Percentiles rank a stretch among this genome's conserved stretches.
phyloP scores from a whole-genome alignment of 768 basidiomycete species.

The Kwoniella botswanensis region DNA sequence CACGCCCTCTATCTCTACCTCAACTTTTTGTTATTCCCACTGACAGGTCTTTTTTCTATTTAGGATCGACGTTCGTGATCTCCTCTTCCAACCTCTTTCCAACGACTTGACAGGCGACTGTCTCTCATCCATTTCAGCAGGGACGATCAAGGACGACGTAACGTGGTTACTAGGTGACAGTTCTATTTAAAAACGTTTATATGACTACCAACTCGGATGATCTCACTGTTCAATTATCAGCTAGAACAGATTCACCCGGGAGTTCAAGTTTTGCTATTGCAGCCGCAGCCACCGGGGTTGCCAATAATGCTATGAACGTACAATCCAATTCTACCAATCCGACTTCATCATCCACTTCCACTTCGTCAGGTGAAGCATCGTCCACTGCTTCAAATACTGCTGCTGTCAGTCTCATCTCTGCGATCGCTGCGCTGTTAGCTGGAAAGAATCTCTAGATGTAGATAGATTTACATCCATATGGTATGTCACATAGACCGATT shows the following conservation, averaged over 20 bases:
- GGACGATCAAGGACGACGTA: slow-evolving; percentile 65
- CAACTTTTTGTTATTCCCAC: slow-evolving; percentile 62
- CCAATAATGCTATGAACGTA: background rate
- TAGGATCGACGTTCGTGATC: slow-evolving; percentile 36
- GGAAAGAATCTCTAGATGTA: background rate
- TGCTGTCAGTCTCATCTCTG: slow-evolving; percentile 7
- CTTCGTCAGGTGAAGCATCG: background rate
- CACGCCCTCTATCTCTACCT: slow-evolving; percentile 62
- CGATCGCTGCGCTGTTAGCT: slow-evolving; percentile 10
- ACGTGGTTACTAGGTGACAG: slow-evolving; percentile 72
- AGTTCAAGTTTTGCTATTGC: background rate
- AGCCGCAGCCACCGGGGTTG: background rate
- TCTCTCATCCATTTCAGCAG: slow-evolving; percentile 71
- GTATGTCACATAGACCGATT: background rate
- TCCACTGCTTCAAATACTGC: background rate
- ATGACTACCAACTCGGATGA: slow-evolving; percentile 43
- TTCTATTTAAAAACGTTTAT: slow-evolving; percentile 48
- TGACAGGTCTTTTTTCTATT: background rate
- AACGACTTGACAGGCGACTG: slow-evolving; percentile 59
- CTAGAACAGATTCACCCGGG: slow-evolving; percentile 31
- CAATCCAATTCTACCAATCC: background rate
- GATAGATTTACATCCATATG: background rate
- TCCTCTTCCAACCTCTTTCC: slow-evolving; percentile 29
- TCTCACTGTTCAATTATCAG: slow-evolving; percentile 39
- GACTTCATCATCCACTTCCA: no score